Evolutionary conservation across 2,329 filamentous ascomycete genomes (phyloP).

Genomic region (Fusarium albidum): DNA sequence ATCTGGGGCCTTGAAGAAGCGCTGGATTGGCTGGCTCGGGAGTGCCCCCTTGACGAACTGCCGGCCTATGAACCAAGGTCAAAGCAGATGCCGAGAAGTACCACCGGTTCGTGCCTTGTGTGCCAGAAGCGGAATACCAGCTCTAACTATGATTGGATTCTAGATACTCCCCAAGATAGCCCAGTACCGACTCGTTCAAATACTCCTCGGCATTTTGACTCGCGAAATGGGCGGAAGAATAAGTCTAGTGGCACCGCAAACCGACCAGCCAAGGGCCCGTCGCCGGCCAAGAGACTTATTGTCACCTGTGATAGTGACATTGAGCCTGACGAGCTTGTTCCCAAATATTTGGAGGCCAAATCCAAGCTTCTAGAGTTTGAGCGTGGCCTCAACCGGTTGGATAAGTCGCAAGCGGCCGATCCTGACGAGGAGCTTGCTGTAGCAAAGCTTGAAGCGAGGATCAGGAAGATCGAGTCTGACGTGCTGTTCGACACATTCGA

Average conservation of each 20-base stretch:
- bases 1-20: conserved; percentile 90
- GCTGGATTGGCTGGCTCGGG: conserved; percentile 87
- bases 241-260: conserved; percentile 46
- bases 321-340: conserved; percentile 77
- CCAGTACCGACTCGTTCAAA: conserved; percentile 59
- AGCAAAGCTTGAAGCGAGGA: conserved; percentile 74
- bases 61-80: conserved; percentile 69
- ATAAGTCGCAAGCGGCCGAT: conserved; percentile 28
- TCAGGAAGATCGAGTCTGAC: conserved; percentile 80
- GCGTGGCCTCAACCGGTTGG: conserved; percentile 44
- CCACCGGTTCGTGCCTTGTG: conserved; percentile 28
- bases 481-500: conserved; percentile 74
- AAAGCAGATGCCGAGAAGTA: conserved; percentile 50
- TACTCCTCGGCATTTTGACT: conserved; percentile 53
- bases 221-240: conserved; percentile 37
- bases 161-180: conserved; percentile 60
- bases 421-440: conserved; percentile 55
- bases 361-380: conserved; percentile 70
- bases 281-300: conserved; percentile 51
- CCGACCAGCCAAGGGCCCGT: conserved; percentile 32
- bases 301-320: conserved; percentile 73
- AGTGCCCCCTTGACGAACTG: conserved; percentile 73
- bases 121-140: not conserved
- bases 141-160: conserved; percentile 16
- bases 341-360: conserved; percentile 80